Evolutionary conservation across 768 basidiomycete genomes (phyloP), one percentile per base, ranked within the genome.

Genomic region (Suillus americanus): DNA sequence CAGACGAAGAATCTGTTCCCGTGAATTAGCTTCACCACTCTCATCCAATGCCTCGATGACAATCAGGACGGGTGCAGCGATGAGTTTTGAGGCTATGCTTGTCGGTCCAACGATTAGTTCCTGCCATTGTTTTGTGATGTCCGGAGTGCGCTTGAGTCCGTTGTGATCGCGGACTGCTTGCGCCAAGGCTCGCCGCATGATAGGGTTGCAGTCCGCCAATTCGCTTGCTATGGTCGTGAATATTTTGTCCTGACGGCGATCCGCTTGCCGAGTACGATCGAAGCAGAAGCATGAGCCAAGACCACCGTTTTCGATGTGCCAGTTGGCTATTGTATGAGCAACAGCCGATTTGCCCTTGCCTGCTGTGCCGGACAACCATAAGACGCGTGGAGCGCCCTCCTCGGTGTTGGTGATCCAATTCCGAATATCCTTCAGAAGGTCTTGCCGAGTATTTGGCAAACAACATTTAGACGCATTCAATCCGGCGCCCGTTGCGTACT

Each of bases 31-130:
- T 12, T 68, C 54, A 7, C 63, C 62, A 41, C 67, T 69, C 53
- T 67, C 69, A 41, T 71, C 69, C 28, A 73, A 54, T 5, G 62
- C 74, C 46, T 76, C 74, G n/a, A 75, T 70, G 50, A 76, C 60
- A 16, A 74, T 61, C 5, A 72, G 41, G 10, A 73, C 65, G 14
- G 69, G 72, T 16, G 69, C 67, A 54, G 65, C 6, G 20, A 71
- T 56, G 5, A 53, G 59, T 38, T 53, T 53, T 9, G 51, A 30
- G 51, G 43, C 60, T 7, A 37, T 48, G 23, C 30, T 6, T 1
- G 60, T 60, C 0, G 70, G 70, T 35, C 60, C 45, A 25, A 72
- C 12, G 23, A 73, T 64, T 13, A 72, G 59, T 5, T 67, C 60
- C 23, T 60, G 65, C 40, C 72, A 68, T 45, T 73, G 72, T 33